Evolutionary conservation across 768 basidiomycete species (phyloP).

Genomic region (Suillus lakei): DNA sequence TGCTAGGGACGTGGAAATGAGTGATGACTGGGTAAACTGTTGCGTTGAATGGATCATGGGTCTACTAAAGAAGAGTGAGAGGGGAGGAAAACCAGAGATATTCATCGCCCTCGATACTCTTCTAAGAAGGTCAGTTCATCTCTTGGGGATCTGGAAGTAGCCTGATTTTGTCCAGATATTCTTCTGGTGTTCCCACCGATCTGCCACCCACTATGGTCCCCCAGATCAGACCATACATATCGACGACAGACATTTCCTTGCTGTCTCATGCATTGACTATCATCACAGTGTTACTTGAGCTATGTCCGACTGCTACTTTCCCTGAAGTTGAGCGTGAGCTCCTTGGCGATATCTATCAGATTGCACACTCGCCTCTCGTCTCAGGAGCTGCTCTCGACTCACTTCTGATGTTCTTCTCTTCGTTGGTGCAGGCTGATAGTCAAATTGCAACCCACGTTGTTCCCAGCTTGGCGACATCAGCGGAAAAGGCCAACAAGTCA

Average conservation of each 20-base stretch:
- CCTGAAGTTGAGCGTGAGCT: slow-evolving; percentile 77
- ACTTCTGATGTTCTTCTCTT: slow-evolving; percentile 79
- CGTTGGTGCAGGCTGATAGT: slow-evolving; percentile 81
- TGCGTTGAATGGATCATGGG: slow-evolving; percentile 79
- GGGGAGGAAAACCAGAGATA: slow-evolving; percentile 77
- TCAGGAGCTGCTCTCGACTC: slow-evolving; percentile 81
- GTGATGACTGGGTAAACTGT: slow-evolving; percentile 81
- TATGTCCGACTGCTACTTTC: slow-evolving; percentile 70
- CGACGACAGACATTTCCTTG: slow-evolving; percentile 75
- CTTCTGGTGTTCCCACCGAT: slow-evolving; percentile 52
- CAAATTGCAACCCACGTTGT: slow-evolving; percentile 85
- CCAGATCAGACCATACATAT: slow-evolving; percentile 78
- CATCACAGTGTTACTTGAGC: slow-evolving; percentile 68
- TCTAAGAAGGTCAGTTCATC: slow-evolving; percentile 57
- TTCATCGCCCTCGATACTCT: slow-evolving; percentile 79
- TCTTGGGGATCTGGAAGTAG: slow-evolving; percentile 9
- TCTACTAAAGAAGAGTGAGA: slow-evolving; percentile 78
- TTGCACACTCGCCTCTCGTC: slow-evolving; percentile 80
- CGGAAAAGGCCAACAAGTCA: slow-evolving; percentile 65
- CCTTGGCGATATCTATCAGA: slow-evolving; percentile 64
- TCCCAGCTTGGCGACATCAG: slow-evolving; percentile 68
- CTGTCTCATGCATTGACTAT: slow-evolving; percentile 74
- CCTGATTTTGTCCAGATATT: slow-evolving; percentile 44
- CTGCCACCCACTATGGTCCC: slow-evolving; percentile 68
- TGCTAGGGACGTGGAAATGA: slow-evolving; percentile 72